Evolutionary conservation across 306 rosid species (phyloP).

Genomic region (Glycyrrhiza uralensis): DNA sequence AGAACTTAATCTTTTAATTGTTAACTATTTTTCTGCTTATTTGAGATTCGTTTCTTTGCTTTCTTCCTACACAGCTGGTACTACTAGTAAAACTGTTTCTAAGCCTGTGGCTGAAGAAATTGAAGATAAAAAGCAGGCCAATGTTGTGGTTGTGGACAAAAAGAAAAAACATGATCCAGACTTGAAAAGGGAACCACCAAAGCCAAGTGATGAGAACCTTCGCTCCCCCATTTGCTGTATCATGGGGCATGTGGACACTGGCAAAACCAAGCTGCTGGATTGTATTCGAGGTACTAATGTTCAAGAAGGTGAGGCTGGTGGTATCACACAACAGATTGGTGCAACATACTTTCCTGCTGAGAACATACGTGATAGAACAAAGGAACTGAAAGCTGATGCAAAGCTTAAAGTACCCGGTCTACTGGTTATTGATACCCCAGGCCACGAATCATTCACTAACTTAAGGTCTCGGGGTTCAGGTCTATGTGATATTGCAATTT

Average conservation of each 20-base stretch:
- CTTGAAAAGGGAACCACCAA: conserved; percentile 27
- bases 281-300: conserved; percentile 94
- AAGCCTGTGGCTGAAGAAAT: conserved; percentile 38
- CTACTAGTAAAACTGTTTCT: conserved; percentile 39
- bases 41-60: neutral
- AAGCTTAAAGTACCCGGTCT: conserved; percentile 86
- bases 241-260: conserved; percentile 99
- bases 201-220: conserved; percentile 61
- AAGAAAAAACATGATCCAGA: conserved; percentile 31
- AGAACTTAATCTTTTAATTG: neutral
- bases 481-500: conserved; percentile 88
- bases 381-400: conserved; percentile 94
- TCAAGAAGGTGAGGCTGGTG: conserved; percentile 99
- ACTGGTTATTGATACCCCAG: conserved; percentile 95
- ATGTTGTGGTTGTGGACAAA: conserved; percentile 36
- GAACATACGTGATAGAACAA: conserved; percentile 92
- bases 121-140: conserved; percentile 41
- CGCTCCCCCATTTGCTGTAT: conserved; percentile 99
- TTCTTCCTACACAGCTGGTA: conserved; percentile 26
- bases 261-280: conserved; percentile 92
- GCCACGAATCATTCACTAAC: conserved; percentile 89
- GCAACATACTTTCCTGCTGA: conserved; percentile 95
- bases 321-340: conserved; percentile 97
- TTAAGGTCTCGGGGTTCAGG: conserved; percentile 95
- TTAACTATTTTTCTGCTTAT: conserved; percentile 8